A percentile compares a stretch with the other conserved stretches of the same genome.
These are phyloP conservation scores for Talaromyces albobiverticillius DNA, from an alignment of 2,329 filamentous ascomycete genomes.

Conservation along the genomic window DNA sequence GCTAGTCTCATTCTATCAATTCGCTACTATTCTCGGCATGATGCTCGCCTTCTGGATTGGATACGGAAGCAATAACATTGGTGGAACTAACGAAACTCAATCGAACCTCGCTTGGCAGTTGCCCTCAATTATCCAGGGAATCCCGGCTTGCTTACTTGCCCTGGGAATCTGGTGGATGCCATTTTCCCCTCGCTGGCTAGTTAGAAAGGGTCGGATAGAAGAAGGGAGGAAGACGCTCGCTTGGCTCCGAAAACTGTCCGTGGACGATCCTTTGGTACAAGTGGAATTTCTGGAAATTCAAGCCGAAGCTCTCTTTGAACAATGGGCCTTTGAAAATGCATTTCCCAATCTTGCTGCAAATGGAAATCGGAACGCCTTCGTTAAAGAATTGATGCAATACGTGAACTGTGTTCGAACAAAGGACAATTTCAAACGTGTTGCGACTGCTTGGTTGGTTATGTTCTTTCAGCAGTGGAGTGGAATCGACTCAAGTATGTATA, in stretches of 20 bases:
- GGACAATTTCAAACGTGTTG: conserved; percentile 51
- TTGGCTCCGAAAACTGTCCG: conserved; percentile 17
- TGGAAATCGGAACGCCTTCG: conserved; percentile 42
- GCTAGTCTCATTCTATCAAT: conserved; percentile 33
- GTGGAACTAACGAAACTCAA: conserved; percentile 25
- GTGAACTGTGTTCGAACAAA: conserved; percentile 45
- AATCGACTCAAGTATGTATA: conserved; percentile 37
- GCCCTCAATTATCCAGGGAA: conserved; percentile 46
- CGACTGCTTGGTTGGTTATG: conserved; percentile 46
- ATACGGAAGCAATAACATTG: conserved; percentile 43
- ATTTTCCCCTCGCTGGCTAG: conserved; percentile 55
- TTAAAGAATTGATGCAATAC: conserved; percentile 51
- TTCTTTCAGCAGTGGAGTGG: conserved; percentile 50
- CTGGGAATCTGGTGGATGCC: conserved; percentile 48
- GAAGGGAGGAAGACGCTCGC: conserved; percentile 27
- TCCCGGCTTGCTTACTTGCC: conserved; percentile 32
- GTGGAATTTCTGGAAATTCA: conserved; percentile 50
- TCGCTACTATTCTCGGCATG: conserved; percentile 34
- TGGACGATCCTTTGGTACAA: conserved; percentile 38
- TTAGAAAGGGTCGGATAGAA: conserved; percentile 44
- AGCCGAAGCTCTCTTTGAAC: conserved; percentile 44
- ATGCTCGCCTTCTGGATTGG: conserved; percentile 36
- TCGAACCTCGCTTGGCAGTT: conserved; percentile 45
- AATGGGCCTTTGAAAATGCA: conserved; percentile 41
- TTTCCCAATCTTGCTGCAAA: conserved; percentile 32